A percentile compares a stretch with the other conserved stretches of the same genome.
Conservation (phyloP, 1,284 basidiomycete genomes). For the Tetrapyrgos nigripes region DNA sequence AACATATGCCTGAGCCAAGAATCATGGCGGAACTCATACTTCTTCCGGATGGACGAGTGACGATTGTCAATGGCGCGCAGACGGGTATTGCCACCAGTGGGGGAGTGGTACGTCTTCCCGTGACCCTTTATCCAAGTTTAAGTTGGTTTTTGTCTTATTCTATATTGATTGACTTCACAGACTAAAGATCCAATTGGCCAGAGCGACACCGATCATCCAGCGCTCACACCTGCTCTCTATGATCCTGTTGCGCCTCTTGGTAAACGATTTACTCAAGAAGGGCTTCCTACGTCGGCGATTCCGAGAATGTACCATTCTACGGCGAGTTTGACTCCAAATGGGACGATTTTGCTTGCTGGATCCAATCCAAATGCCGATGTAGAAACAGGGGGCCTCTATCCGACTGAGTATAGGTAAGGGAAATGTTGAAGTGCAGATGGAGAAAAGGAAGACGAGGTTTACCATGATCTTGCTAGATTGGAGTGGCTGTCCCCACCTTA, state of each 20-base stretch:
- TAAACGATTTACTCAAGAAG: constrained; percentile 44
- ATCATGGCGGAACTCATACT: constrained; percentile 50
- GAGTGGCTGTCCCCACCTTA: constrained; percentile 28
- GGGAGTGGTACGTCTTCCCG: constrained; percentile 46
- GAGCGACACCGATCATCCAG: constrained; percentile 50
- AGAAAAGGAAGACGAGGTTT: constrained; percentile 24
- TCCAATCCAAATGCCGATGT: constrained; percentile 61
- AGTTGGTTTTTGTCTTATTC: constrained; percentile 20
- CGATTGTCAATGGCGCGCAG: constrained; percentile 49
- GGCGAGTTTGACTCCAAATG: constrained; percentile 37
- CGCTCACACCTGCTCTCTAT: constrained; percentile 50
- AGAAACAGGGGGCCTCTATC: constrained; percentile 59
- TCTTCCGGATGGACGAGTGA: constrained; percentile 51
- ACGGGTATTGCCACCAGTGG: constrained; percentile 64
- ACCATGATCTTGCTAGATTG: constrained; percentile 14
- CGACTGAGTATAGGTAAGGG: constrained; percentile 25
- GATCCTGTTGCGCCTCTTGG: constrained; percentile 48
- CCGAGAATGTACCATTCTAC: constrained; percentile 45
- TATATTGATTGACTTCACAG: constrained; percentile 38
- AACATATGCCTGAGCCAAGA: constrained; percentile 35
- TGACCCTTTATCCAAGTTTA: too few relatives aligned
- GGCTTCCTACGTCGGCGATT: constrained; percentile 44
- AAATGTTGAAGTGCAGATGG: background rate
- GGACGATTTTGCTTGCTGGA: constrained; percentile 32
- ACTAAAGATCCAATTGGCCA: constrained; percentile 37